Evolutionary conservation across 2,329 filamentous ascomycete genomes (phyloP).

Genomic region (Apiospora koreana): DNA sequence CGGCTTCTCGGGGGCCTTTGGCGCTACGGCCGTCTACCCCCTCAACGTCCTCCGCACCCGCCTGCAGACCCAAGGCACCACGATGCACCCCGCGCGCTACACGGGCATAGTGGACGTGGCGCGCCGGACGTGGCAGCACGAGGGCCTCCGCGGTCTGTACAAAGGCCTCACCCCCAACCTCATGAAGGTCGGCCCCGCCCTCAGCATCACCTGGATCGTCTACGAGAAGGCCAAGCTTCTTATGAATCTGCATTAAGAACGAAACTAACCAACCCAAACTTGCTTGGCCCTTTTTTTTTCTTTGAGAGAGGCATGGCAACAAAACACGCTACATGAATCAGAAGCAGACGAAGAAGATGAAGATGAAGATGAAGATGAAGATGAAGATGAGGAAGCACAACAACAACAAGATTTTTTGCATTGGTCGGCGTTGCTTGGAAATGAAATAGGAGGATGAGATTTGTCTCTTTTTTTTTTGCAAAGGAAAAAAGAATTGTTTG

Average conservation of each 20-base stretch:
- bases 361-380: no score
- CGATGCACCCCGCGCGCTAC: conserved; percentile 88
- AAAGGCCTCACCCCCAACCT: conserved; percentile 94
- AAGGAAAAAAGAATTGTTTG: not conserved
- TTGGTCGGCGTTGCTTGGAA: not conserved
- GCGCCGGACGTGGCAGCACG: conserved; percentile 75
- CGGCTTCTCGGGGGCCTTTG: conserved; percentile 86
- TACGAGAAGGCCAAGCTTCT: conserved; percentile 84
- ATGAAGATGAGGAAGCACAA: not conserved
- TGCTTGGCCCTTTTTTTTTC: no score
- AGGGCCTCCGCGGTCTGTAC: conserved; percentile 86
- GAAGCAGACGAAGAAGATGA: no score
- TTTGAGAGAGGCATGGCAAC: no score
- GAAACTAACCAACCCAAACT: not conserved
- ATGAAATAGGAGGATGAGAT: not conserved
- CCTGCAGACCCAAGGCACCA: conserved; percentile 90
- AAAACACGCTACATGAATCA: no score
- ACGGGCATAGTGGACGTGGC: conserved; percentile 89
- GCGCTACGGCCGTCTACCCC: conserved; percentile 92
- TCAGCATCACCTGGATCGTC: conserved; percentile 93
- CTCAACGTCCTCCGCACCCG: conserved; percentile 91
- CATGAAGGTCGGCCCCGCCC: conserved; percentile 91
- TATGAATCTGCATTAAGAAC: conserved; percentile 13
- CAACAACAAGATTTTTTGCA: not conserved
- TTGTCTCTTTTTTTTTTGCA: not conserved